Percentiles rank a stretch among this genome's conserved stretches.
These are phyloP conservation scores for Ascochyta fabae DNA, from an alignment of 2,329 filamentous ascomycete genomes.

Conservation along the genomic window DNA sequence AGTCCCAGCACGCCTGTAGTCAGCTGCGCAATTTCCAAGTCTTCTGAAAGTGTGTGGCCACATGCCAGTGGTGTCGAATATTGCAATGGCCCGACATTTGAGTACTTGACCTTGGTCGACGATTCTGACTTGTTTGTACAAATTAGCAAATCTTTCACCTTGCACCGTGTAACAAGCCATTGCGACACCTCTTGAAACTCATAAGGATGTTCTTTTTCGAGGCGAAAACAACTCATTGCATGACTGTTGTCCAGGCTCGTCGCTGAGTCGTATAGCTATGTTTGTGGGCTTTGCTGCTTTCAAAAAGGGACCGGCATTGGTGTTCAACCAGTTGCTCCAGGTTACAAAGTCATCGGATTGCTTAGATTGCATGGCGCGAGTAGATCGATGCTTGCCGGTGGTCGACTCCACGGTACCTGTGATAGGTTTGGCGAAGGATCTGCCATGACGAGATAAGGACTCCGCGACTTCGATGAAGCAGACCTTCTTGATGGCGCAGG, in stretches of 20 bases:
- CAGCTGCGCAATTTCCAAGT: slow-evolving; percentile 4
- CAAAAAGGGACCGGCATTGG: too few relatives aligned
- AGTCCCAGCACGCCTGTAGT: not conserved
- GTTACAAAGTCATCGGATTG: too few relatives aligned
- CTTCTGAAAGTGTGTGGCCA: not conserved
- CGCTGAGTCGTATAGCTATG: too few relatives aligned
- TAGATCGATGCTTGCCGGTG: not conserved
- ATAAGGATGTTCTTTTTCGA: too few relatives aligned
- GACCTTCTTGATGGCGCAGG: not conserved
- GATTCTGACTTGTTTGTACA: not conserved
- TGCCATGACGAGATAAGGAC: not conserved
- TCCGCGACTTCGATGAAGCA: not conserved
- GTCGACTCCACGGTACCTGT: not conserved
- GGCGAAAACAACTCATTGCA: too few relatives aligned
- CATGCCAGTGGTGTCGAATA: not conserved
- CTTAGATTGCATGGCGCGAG: not conserved
- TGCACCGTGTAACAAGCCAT: not conserved
- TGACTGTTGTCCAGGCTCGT: too few relatives aligned
- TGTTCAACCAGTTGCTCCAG: too few relatives aligned
- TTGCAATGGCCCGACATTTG: not conserved
- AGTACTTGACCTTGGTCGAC: not conserved
- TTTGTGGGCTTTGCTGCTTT: too few relatives aligned
- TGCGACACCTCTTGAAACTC: not conserved
- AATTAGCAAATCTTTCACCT: not conserved
- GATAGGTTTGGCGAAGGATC: not conserved